phyloP scores from a whole-genome alignment of 495 filamentous ascomycete genomes.

The Polyplosphaeria fusca region DNA sequence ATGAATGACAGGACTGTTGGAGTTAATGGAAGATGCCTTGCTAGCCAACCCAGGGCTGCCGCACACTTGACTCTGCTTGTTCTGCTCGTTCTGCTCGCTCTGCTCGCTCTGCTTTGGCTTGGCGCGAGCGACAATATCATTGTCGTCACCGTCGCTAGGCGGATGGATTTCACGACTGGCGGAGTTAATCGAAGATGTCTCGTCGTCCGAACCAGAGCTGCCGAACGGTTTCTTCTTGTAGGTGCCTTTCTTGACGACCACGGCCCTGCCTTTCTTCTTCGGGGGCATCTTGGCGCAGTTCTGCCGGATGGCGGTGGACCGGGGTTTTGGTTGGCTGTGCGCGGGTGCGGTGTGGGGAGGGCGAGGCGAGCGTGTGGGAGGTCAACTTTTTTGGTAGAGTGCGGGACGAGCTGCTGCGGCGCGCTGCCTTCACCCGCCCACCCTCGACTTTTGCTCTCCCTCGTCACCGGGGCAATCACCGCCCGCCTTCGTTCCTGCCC shows the following conservation, averaged over 20 bases:
- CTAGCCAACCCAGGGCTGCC: too few species aligned
- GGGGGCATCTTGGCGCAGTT: slow-evolving; percentile 7
- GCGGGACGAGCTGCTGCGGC: too few species aligned
- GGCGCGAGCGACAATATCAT: not conserved
- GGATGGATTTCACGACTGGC: too few species aligned
- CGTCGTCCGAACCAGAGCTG: too few species aligned
- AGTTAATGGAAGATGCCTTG: too few species aligned
- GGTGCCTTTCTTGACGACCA: slow-evolving; percentile 7
- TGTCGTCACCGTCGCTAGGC: not conserved
- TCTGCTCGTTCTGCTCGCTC: not conserved
- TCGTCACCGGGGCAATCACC: too few species aligned
- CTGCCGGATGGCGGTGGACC: slow-evolving; percentile 1
- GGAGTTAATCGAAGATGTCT: too few species aligned
- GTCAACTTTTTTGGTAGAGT: slow-evolving; percentile 1
- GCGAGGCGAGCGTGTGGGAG: not conserved
- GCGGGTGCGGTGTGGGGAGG: slow-evolving; percentile 3
- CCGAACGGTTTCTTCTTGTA: not conserved
- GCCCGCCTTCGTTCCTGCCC: not conserved
- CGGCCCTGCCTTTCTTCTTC: slow-evolving; percentile 2
- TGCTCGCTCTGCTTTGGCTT: not conserved
- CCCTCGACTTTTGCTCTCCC: too few species aligned
- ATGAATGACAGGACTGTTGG: too few species aligned
- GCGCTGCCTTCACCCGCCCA: too few species aligned
- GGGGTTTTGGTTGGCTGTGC: slow-evolving; percentile 2
- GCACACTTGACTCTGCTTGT: too few species aligned